A percentile compares a stretch with the other conserved stretches of the same genome.
These are phyloP conservation scores for Rossbeevera mucosa DNA, from an alignment of 768 basidiomycete species.

Conservation along the genomic window DNA sequence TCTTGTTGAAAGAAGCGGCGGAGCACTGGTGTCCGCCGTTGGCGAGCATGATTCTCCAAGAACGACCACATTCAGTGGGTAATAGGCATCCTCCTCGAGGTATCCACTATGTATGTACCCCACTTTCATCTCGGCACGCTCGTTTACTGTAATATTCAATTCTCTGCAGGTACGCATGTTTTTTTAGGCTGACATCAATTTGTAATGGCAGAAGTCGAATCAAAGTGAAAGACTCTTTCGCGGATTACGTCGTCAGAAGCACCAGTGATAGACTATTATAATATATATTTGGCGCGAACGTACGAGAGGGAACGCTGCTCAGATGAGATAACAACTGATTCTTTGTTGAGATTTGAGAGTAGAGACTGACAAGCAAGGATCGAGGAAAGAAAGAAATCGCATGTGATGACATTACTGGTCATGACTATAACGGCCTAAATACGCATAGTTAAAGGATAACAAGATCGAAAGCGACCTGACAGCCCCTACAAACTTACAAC, in stretches of 20 bases:
- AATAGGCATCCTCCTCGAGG: slow-evolving; percentile 5
- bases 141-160: neutral
- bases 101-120: neutral
- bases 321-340: no score
- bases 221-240: neutral
- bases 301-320: no score
- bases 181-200: slow-evolving; percentile 7
- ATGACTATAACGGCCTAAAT: slow-evolving; percentile 16
- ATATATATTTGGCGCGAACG: no score
- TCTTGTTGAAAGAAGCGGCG: neutral
- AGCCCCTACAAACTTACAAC: slow-evolving; percentile 14
- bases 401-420: slow-evolving; percentile 1
- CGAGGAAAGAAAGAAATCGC: neutral
- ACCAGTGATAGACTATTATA: neutral
- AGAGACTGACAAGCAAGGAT: no score
- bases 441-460: slow-evolving; percentile 22
- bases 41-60: slow-evolving; percentile 3
- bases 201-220: slow-evolving; percentile 8
- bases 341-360: no score
- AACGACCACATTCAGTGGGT: neutral
- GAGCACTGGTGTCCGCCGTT: neutral
- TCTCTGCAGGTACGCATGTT: neutral
- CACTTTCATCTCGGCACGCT: neutral
- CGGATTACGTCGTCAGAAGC: slow-evolving; percentile 6
- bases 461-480: neutral